Base-by-base conservation (phyloP, 176 grass and related monocot genomes). In the Guadua angustifolia region DNA sequence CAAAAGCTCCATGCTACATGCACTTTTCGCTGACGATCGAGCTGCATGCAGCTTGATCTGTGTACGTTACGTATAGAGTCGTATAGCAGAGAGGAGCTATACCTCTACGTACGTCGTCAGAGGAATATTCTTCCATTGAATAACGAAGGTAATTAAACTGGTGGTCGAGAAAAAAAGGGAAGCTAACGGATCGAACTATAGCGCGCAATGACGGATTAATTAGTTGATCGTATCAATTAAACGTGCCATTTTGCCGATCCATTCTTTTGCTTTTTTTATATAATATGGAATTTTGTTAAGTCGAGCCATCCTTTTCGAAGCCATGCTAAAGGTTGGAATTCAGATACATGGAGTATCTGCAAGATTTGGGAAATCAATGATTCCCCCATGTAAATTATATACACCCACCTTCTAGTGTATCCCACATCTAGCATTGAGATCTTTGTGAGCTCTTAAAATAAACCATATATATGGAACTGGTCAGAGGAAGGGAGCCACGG, bases 311-410 rank as follows among this genome's bases (percentile, higher is more conserved):
- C 7, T 81, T 45, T 66, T 87, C 78, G 5, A 1, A 2, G 26
- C 0, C 60, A 16, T 81, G 19, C 39, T 67, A 74, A 25, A 69
- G 71, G 71, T 47, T 69, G 71, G 78, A 82, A 19, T 81, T 57
- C 19, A 39, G 78, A 60, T 69, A 59, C 39, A 51, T 12, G 2
- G 69, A 73, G 81, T 87, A 87, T 87, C 13, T 81, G 51, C 70
- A 81, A 75, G 85, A 87, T 87, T 44, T 75, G 60, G 60, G 60
- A 26, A 81, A 75, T 19, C 25, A 66, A 74, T 7, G 60, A 87
- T 67, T 42, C 56, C 5, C 33, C 13, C 13, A 43, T 45, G 58
- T 57, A 66, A 66, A 56, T 46, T 86, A 74, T 45, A n/a, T 46
- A 45, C 69, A 6, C 16, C 29, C n/a, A 6, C 33, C 13, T 55